A percentile compares a stretch with the other conserved stretches of the same genome.
Evolutionary conservation across 1,284 basidiomycete genomes (phyloP).

Genomic region (Pterula multifida): DNA sequence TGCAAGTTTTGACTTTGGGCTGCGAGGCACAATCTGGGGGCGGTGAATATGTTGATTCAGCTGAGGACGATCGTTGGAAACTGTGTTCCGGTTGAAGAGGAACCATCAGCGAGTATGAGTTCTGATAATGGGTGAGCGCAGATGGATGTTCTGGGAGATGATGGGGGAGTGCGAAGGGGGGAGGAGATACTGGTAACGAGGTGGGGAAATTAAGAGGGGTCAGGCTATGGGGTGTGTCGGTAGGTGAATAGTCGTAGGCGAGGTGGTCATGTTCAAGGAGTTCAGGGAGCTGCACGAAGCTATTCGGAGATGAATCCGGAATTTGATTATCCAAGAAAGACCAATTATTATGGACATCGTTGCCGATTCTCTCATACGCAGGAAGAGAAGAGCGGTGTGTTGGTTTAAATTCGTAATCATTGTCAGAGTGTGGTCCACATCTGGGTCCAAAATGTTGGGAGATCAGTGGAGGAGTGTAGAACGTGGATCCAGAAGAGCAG

Average conservation of each 20-base stretch:
- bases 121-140: not conserved
- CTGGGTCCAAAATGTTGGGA: no score
- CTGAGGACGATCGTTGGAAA: not conserved
- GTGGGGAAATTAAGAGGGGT: not conserved
- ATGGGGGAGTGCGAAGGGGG: not conserved
- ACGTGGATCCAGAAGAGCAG: no score
- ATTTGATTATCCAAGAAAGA: no score
- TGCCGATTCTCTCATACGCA: no score
- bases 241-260: not conserved
- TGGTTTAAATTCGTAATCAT: no score
- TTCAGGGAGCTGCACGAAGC: no score
- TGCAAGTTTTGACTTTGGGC: slow-evolving; percentile 25
- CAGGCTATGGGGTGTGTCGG: not conserved
- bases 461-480: no score
- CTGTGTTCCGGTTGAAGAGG: not conserved
- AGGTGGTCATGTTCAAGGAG: not conserved
- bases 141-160: not conserved
- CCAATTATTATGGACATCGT: no score
- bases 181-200: not conserved
- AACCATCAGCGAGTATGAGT: not conserved
- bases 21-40: not conserved
- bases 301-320: no score
- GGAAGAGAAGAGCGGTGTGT: no score
- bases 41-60: not conserved
- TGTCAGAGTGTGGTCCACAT: no score